Base-by-base conservation (phyloP, 352 stramenopile species). In the Globisporangium nunn region DNA sequence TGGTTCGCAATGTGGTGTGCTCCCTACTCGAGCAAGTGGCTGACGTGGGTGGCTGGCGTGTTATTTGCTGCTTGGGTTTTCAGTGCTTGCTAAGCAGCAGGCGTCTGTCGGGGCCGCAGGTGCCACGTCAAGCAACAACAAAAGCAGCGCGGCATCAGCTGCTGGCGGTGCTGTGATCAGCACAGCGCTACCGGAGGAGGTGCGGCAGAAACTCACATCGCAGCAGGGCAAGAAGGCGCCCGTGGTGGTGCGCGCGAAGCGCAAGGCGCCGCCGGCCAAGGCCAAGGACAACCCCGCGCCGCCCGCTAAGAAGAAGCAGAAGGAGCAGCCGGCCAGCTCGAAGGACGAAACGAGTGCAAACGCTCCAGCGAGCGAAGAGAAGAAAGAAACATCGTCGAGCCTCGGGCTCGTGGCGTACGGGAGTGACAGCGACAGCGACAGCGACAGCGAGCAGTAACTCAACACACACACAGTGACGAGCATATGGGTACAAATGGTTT, bases 361-460 rank as follows among this genome's bases (percentile, higher is more conserved):
- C 40, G 43, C 51, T 15, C 37, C 50, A 17, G 41, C 41, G 56
- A 59, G 53, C 61, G 61, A 50, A 18, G 70, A 7, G 18, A 43
- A 3, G 62, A 61, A 56, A 31, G 47, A 47, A 52, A 56, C 8
- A 61, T 56, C 10, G 28, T 44, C 46, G 17, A 56, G 30, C 41
- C 58, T 87, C 17, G 71, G 73, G 1, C 61, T 86, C 12, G 80
- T 88, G 49, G 81, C 63, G 14, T 92, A 92, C 52, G 66, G 65
- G n/a, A 87, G 78, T 52, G 81, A 85, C 50, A 92, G 79, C 61
- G 79, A 87, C 45, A 83, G 65, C 52, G 63, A 68, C 4, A 92
- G 79, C 61, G 79, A 87, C 45, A 83, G 65, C 52, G 63, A 68
- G 2, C 23, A 23, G 23, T 65, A 58, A 47, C 49, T 15, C 47